phyloP scores from a whole-genome alignment of 2,329 filamentous ascomycete species.

The Ceratocystis destructans region DNA sequence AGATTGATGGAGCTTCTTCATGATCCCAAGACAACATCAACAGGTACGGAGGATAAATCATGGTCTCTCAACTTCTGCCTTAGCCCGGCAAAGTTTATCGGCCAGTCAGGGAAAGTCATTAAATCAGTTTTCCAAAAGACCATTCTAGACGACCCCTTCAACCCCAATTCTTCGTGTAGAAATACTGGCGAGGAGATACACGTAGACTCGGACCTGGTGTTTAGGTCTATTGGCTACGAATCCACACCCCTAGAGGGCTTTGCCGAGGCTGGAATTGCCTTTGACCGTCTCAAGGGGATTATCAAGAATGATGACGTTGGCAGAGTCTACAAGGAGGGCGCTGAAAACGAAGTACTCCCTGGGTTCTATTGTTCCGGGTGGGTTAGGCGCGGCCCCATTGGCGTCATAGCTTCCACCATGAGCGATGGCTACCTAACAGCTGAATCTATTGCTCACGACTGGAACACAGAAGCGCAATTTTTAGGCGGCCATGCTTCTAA shows the following conservation, averaged over 20 bases:
- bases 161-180: slow-evolving; percentile 35
- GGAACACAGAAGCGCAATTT: slow-evolving; percentile 37
- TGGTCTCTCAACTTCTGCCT: slow-evolving; percentile 82
- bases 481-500: slow-evolving; percentile 22
- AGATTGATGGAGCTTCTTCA: slow-evolving; percentile 71
- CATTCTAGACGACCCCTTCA: slow-evolving; percentile 41
- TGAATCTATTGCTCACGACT: slow-evolving; percentile 71
- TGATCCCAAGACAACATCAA: slow-evolving; percentile 39
- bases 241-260: slow-evolving; percentile 66
- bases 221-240: slow-evolving; percentile 92
- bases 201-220: slow-evolving; percentile 58
- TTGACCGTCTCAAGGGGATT: slow-evolving; percentile 59
- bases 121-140: slow-evolving; percentile 55
- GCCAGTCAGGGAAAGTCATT: slow-evolving; percentile 40
- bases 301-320: slow-evolving; percentile 74
- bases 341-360: slow-evolving; percentile 32
- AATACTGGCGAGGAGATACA: slow-evolving; percentile 37
- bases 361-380: slow-evolving; percentile 89
- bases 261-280: slow-evolving; percentile 57
- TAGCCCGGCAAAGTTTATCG: slow-evolving; percentile 57
- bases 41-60: slow-evolving; percentile 42
- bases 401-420: slow-evolving; percentile 94
- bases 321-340: slow-evolving; percentile 38
- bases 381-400: slow-evolving; percentile 90
- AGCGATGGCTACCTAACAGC: slow-evolving; percentile 82